A percentile compares a stretch with the other conserved stretches of the same genome.
Evolutionary conservation across 2,329 filamentous ascomycete genomes (phyloP).

Genomic region (Fusarium annulatum): DNA sequence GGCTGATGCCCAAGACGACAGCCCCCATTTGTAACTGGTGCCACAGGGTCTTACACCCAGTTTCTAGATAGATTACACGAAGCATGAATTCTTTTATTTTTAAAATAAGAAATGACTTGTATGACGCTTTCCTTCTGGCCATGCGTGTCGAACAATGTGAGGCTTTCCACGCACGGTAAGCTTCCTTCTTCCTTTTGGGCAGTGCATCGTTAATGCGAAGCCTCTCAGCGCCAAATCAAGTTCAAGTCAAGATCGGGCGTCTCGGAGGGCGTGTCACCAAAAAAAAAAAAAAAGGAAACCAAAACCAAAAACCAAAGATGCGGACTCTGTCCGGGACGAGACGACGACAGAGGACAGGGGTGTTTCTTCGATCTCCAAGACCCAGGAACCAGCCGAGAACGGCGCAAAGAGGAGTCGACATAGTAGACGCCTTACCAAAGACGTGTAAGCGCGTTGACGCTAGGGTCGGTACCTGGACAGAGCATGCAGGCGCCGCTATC

Average conservation of each 20-base stretch:
- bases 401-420: slow-evolving; percentile 29
- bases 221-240: slow-evolving; percentile 1
- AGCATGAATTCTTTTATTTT: neutral
- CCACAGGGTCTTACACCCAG: neutral
- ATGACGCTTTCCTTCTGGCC: slow-evolving; percentile 5
- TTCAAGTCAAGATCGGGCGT: neutral
- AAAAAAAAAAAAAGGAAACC: neutral
- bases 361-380: slow-evolving; percentile 20
- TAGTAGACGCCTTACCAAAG: slow-evolving; percentile 18
- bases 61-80: neutral
- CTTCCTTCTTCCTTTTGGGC: slow-evolving; percentile 1
- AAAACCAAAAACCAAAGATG: neutral
- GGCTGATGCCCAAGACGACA: slow-evolving; percentile 22
- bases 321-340: slow-evolving; percentile 33
- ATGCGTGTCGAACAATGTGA: neutral
- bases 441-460: slow-evolving; percentile 10
- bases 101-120: neutral
- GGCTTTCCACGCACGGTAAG: slow-evolving; percentile 8
- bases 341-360: slow-evolving; percentile 14
- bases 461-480: slow-evolving; percentile 37
- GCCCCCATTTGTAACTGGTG: slow-evolving; percentile 10
- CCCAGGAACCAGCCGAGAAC: slow-evolving; percentile 40
- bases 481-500: slow-evolving; percentile 33
- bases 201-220: slow-evolving; percentile 10
- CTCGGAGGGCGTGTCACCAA: slow-evolving; percentile 15